phyloP scores from a whole-genome alignment of 441 rosid species.

The Biscutella auriculata region DNA sequence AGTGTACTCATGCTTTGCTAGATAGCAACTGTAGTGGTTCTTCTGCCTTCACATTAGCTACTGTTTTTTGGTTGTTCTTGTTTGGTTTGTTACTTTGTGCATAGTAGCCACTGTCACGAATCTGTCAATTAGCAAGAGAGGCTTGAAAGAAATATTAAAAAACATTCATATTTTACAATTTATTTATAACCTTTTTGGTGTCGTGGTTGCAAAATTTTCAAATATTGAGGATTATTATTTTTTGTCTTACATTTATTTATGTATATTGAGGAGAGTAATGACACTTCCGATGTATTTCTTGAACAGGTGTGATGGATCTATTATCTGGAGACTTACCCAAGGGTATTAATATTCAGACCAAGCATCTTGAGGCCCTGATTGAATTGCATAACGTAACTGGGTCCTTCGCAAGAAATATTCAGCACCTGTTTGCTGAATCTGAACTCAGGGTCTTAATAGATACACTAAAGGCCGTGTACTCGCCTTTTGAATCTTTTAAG shows the following conservation, averaged over 20 bases:
- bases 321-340: slow-evolving; percentile 88
- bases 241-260: not conserved
- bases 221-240: not conserved
- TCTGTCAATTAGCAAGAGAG: not conserved
- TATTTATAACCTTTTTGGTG: not conserved
- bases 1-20: not conserved
- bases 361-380: slow-evolving; percentile 85
- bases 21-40: not conserved
- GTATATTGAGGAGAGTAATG: slow-evolving; percentile 5
- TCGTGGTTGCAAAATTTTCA: not conserved
- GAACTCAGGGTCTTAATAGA: slow-evolving; percentile 66
- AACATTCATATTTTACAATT: not conserved
- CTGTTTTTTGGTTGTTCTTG: not conserved
- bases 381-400: slow-evolving; percentile 88
- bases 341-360: slow-evolving; percentile 79
- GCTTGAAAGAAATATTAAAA: not conserved
- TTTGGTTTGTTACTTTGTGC: not conserved
- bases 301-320: slow-evolving; percentile 71
- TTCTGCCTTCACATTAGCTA: slow-evolving; percentile 1
- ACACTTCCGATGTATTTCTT: slow-evolving; percentile 14
- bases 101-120: not conserved
- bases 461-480: slow-evolving; percentile 81
- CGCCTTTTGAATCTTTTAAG: slow-evolving; percentile 79
- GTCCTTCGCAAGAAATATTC: slow-evolving; percentile 79
- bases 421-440: slow-evolving; percentile 86